phyloP scores from a whole-genome alignment of 768 basidiomycete species.

The Russula sp. region DNA sequence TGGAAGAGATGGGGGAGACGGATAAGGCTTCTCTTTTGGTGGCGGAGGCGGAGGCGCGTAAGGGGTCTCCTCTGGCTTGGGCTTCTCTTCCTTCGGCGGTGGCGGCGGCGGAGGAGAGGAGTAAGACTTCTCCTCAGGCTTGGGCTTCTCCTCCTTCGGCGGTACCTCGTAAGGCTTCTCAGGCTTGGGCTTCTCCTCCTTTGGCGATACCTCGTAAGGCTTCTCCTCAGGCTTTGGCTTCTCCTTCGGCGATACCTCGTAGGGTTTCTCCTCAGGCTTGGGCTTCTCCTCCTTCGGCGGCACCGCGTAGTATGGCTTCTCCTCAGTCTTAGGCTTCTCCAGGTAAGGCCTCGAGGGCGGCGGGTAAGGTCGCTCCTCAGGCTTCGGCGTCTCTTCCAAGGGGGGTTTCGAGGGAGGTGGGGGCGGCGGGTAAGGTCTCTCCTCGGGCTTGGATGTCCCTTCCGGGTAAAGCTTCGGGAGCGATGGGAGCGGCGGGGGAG shows the following conservation, averaged over 20 bases:
- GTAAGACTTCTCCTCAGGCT: neutral
- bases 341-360: neutral
- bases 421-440: neutral
- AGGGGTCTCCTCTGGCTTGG: neutral
- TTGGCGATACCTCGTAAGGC: neutral
- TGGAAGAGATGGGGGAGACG: neutral
- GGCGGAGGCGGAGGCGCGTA: neutral
- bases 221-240: constrained; percentile 1
- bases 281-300: neutral
- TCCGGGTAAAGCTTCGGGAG: neutral
- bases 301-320: neutral
- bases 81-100: neutral
- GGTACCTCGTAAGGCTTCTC: neutral
- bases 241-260: neutral
- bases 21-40: neutral
- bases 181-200: neutral
- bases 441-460: neutral
- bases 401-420: neutral
- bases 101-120: neutral
- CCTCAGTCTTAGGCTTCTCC: neutral
- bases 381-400: neutral
- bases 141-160: constrained; percentile 1
- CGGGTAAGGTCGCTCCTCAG: neutral
- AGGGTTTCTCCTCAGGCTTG: neutral
- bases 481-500: neutral